These are phyloP conservation scores for Cenchrus americanus DNA, from an alignment of 176 grass and related monocot genomes.

Conservation along the genomic window DNA sequence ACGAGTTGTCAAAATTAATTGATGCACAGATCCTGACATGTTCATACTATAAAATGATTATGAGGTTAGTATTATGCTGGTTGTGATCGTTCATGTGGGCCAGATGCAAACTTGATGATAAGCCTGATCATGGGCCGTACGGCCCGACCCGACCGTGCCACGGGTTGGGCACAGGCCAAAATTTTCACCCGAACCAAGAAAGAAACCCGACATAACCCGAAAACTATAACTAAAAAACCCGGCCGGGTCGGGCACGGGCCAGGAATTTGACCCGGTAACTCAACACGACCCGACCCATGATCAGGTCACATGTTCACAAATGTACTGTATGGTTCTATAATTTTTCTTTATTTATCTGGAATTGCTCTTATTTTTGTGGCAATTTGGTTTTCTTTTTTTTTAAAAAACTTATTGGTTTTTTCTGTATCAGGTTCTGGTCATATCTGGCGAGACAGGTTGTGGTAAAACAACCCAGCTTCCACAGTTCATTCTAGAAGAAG, in stretches of 20 bases:
- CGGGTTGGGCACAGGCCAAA: no score
- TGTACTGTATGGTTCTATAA: conserved; percentile 7
- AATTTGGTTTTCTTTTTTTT: background rate
- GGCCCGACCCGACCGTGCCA: no score
- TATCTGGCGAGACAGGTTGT: conserved; percentile 96
- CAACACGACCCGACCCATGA: no score
- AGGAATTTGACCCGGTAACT: no score
- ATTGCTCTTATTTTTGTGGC: background rate
- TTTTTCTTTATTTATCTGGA: background rate
- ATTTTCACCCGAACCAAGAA: no score
- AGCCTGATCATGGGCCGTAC: no score
- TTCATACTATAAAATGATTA: conserved; percentile 8
- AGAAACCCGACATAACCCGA: no score
- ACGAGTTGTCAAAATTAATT: background rate
- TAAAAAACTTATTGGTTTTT: conserved; percentile 29
- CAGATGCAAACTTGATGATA: conserved; percentile 7
- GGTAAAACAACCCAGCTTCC: conserved; percentile 98
- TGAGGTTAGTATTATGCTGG: background rate
- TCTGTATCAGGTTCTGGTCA: conserved; percentile 76
- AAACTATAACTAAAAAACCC: no score
- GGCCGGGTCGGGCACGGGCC: no score
- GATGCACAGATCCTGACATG: background rate
- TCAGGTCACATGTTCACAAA: conserved; percentile 12
- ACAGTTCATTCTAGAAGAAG: conserved; percentile 93
- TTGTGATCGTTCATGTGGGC: conserved; percentile 17